Evolutionary conservation across 2,329 filamentous ascomycete genomes (phyloP).

Genomic region (Colletotrichum higginsianum): DNA sequence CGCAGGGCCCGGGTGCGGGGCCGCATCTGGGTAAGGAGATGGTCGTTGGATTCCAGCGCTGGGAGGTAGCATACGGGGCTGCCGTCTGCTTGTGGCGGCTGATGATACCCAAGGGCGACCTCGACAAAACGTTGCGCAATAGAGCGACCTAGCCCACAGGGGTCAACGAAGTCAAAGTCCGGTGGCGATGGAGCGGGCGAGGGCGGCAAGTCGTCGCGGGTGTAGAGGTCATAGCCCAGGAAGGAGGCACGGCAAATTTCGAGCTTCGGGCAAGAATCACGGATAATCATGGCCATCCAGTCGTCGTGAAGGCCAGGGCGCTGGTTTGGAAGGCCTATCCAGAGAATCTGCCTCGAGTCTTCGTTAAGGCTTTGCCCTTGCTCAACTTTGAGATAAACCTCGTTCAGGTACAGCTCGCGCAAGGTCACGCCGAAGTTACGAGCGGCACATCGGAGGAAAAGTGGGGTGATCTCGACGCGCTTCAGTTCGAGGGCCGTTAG

Average conservation of each 20-base stretch:
- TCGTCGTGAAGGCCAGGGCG: constrained; percentile 53
- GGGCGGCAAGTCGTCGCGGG: constrained; percentile 50
- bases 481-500: constrained; percentile 62
- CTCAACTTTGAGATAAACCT: constrained; percentile 61
- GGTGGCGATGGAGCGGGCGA: constrained; percentile 38
- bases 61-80: constrained; percentile 36
- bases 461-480: constrained; percentile 56
- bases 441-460: constrained; percentile 53
- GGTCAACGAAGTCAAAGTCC: constrained; percentile 60
- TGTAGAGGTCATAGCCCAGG: constrained; percentile 60
- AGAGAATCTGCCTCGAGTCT: constrained; percentile 55
- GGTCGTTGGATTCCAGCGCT: constrained; percentile 42
- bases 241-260: constrained; percentile 60
- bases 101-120: constrained; percentile 57
- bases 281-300: constrained; percentile 61
- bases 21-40: constrained; percentile 47
- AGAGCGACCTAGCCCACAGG: constrained; percentile 56
- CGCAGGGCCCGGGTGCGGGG: constrained; percentile 42
- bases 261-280: constrained; percentile 53
- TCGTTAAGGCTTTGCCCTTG: constrained; percentile 53
- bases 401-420: constrained; percentile 61
- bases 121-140: constrained; percentile 64
- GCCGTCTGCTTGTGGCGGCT: constrained; percentile 53
- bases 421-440: constrained; percentile 56
- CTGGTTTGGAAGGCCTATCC: constrained; percentile 62